Percentiles rank a stretch among this genome's conserved stretches.
phyloP scores from a whole-genome alignment of 1,284 basidiomycete genomes.

The Ustilago sp. region DNA sequence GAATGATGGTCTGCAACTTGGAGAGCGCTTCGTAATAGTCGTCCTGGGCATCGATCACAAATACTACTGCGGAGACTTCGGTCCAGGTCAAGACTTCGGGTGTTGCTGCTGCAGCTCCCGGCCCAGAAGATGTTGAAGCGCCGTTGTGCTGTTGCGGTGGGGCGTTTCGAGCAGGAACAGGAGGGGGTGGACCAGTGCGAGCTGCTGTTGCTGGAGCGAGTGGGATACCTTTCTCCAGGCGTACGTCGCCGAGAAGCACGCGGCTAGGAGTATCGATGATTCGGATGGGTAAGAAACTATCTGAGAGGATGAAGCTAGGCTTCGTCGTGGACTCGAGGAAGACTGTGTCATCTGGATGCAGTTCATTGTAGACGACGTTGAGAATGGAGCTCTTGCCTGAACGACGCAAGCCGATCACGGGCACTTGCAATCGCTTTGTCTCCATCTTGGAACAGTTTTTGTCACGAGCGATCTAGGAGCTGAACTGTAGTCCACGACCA shows the following conservation, averaged over 20 bases:
- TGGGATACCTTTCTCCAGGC: conserved; percentile 46
- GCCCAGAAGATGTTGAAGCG: background rate
- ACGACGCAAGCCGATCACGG: conserved; percentile 47
- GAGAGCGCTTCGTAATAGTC: conserved; percentile 77
- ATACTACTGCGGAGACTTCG: conserved; percentile 75
- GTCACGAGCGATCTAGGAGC: background rate
- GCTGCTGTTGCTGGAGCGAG: conserved; percentile 18
- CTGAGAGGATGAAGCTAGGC: conserved; percentile 68
- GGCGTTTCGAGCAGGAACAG: conserved; percentile 33
- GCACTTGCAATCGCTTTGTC: conserved; percentile 42
- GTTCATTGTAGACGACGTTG: conserved; percentile 87
- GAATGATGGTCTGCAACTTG: conserved; percentile 73
- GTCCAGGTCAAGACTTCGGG: conserved; percentile 52
- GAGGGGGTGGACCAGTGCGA: conserved; percentile 34
- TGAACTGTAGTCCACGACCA: background rate
- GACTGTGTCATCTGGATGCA: conserved; percentile 87
- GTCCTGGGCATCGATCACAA: conserved; percentile 93
- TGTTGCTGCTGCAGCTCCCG: conserved; percentile 2
- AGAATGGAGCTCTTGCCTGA: conserved; percentile 92
- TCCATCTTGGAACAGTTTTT: conserved; percentile 19
- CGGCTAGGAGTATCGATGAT: conserved; percentile 92
- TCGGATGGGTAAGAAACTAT: conserved; percentile 90
- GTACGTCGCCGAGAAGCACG: conserved; percentile 72
- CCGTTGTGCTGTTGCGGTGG: conserved; percentile 13
- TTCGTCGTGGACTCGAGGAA: conserved; percentile 78